Conservation (phyloP, 371 early-diverging fungal genomes). For the Actinomortierella ambigua region DNA sequence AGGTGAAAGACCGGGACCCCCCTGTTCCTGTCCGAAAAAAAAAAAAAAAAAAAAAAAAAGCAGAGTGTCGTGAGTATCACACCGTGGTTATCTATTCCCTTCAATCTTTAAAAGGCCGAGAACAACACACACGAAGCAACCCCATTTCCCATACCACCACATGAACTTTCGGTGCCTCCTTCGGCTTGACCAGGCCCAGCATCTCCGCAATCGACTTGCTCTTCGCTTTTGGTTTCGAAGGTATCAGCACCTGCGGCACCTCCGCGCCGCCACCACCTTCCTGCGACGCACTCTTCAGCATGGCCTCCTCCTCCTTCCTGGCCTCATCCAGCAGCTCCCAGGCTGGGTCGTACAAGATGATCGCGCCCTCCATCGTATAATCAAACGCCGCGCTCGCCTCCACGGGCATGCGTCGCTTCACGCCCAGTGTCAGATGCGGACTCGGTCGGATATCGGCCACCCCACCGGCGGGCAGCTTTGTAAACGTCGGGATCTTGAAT, state of each 20-base stretch:
- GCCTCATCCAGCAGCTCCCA: slow-evolving; percentile 52
- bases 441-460: slow-evolving; percentile 8
- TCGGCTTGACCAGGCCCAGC: slow-evolving; percentile 55
- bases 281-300: slow-evolving; percentile 33
- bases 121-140: no score
- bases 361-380: slow-evolving; percentile 83
- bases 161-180: slow-evolving; percentile 57
- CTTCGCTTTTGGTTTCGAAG: slow-evolving; percentile 44
- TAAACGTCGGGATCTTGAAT: slow-evolving; percentile 38
- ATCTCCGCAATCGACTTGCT: slow-evolving; percentile 55
- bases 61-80: no score
- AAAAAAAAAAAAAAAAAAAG: slow-evolving; percentile 3
- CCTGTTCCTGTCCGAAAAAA: slow-evolving; percentile 18
- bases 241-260: slow-evolving; percentile 33
- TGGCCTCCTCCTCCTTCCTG: slow-evolving; percentile 47
- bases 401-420: slow-evolving; percentile 56
- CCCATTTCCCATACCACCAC: slow-evolving; percentile 61
- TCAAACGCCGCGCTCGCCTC: slow-evolving; percentile 78
- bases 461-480: slow-evolving; percentile 26
- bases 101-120: no score
- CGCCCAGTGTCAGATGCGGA: slow-evolving; percentile 64
- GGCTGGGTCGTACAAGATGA: slow-evolving; percentile 84
- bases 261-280: slow-evolving; percentile 35
- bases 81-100: no score
- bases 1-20: slow-evolving; percentile 1